Evolutionary conservation across 2,329 filamentous ascomycete species (phyloP), one percentile per base, ranked within the genome.

Genomic region (Trichophyton mentagrophytes): DNA sequence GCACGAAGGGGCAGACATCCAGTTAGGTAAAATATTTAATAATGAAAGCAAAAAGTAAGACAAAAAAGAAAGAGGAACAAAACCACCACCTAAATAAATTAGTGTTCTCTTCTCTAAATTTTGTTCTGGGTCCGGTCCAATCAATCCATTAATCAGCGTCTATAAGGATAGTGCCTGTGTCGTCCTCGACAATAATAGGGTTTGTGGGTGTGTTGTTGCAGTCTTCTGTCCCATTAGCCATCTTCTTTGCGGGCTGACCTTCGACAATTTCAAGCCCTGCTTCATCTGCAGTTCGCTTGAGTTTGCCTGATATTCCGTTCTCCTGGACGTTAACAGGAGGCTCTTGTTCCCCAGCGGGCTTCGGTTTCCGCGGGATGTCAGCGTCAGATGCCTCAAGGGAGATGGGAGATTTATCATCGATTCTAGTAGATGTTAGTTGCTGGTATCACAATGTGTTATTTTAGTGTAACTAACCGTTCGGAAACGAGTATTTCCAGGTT

Each of bases 401-500:
- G 46, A 80, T 72, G 0, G 78, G 69, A 60, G 75, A 76, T 4
- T 69, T 64, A 9, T 75, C 71, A 25, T 74, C 68, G 1, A 71
- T 67, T 1, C 55, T 57, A 44, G 13, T 40, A 58, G 57, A 70
- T 69, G 5, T 63, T 57, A 70, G 72, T 13, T 30, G 20, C 27
- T 38, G 33, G 7, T 57, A 27, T 15, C 20, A n/a, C 51, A 57
- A 33, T 1, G 47, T 7, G 15, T 20, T 36, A 3, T 56, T 22
- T 11, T 46, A 1, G 1, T 56, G 25, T 13, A 33, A 42, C 67
- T 65, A 65, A 74, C 73, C 65, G 67, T 64, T 70, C 67, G 25
- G 67, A 61, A 1, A 68, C 68, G 22, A 83, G 81, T 13, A 96
- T 77, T 58, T 92, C 81, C 1, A 97, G 80, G 65, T 96, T 92